Base-by-base conservation (phyloP, 352 stramenopile genomes). In the Phytophthora melonis region DNA sequence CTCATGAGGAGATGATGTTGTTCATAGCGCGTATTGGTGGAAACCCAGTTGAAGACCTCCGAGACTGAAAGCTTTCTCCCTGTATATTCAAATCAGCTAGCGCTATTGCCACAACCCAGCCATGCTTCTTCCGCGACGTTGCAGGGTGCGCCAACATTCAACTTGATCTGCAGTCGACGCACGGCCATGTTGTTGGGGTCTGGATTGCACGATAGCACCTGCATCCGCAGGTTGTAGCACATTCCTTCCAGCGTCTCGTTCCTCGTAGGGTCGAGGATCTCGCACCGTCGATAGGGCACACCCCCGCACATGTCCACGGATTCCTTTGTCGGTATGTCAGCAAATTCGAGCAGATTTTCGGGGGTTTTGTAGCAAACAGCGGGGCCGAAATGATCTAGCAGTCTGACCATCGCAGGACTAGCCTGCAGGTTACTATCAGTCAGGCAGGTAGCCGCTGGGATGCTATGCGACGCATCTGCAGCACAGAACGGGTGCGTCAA, bases 161-260 rank as follows among this genome's bases (percentile, higher is more conserved):
- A 36, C 4, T 41, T 53, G 10, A 77, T 77, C 19, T 77, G 70
- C 32, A 68, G 70, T 16, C 50, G 61, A 13, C 70, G 70, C 36
- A 77, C 54, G 7, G 64, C 34, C 14, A 73, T 70, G 13, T 70
- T 67, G 49, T 71, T 56, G 4, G 71, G 66, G 50, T 78, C 71
- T 1, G 66, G 71, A 47, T 71, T 71, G 55, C 71, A 78, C 11
- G 66, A 64, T 4, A 78, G 30, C 39, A 78, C 66, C 58, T 74
- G 70, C 70, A 73, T 71, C 18, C 71, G 57, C 14, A 71, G 52
- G 25, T 78, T 77, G 49, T 69, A 70, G 54, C 65, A 77, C 53
- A 77, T 77, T 3, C 65, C 70, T 5, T 55, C 11, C 5, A 68
- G 56, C 1, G 25, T 47, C n/a, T 64, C 41, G 3, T 64, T 63